Conservation (phyloP, 176 grass and related monocot species). For the Bromus sterilis region DNA sequence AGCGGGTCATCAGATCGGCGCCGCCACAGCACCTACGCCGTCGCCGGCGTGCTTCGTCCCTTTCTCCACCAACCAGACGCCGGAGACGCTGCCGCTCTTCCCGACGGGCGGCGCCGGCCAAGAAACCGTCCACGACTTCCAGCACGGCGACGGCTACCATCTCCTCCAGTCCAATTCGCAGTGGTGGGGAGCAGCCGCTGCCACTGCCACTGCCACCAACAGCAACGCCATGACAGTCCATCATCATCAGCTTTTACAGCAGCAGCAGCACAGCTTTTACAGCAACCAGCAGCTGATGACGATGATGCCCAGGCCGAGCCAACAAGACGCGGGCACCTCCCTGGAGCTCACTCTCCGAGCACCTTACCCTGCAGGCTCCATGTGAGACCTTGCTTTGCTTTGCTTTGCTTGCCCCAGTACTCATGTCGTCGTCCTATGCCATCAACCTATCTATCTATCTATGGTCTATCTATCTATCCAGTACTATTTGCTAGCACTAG, state of each 20-base stretch:
- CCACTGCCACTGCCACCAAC: not conserved
- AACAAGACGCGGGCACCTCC: slow-evolving; percentile 33
- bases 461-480: not conserved
- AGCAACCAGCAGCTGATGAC: not conserved
- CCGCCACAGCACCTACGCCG: not conserved
- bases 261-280: slow-evolving; percentile 28
- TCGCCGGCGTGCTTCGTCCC: slow-evolving; percentile 22
- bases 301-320: not conserved
- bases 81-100: slow-evolving; percentile 61
- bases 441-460: not conserved
- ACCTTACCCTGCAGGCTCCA: slow-evolving; percentile 39
- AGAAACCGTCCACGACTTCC: not conserved
- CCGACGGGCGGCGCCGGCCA: slow-evolving; percentile 13
- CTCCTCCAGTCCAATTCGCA: not conserved
- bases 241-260: slow-evolving; percentile 19
- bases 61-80: slow-evolving; percentile 6
- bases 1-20: not conserved
- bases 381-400: slow-evolving; percentile 24
- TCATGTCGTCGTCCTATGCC: slow-evolving; percentile 21
- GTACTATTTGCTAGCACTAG: not conserved
- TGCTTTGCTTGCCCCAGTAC: not conserved
- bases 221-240: not conserved
- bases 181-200: slow-evolving; percentile 7
- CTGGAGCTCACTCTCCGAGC: slow-evolving; percentile 60
- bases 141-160: not conserved